phyloP scores from a whole-genome alignment of 1,284 basidiomycete species.

The Pseudozyma tsukubaensis region DNA sequence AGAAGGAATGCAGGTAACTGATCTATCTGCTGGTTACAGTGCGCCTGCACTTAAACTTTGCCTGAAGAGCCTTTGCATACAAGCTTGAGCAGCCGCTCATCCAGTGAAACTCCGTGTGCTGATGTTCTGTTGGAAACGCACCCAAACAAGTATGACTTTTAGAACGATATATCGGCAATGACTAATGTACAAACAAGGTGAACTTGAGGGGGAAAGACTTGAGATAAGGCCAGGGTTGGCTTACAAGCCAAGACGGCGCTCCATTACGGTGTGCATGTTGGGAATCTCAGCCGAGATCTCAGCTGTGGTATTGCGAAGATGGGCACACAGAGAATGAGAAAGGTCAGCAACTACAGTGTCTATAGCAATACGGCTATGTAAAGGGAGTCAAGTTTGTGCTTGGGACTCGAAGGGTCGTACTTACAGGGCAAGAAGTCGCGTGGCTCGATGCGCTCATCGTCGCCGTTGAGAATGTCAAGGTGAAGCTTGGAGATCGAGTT shows the following conservation, averaged over 20 bases:
- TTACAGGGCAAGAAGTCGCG: constrained; percentile 64
- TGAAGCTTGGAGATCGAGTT: constrained; percentile 60
- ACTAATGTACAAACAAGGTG: constrained; percentile 29
- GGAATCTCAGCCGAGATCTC: constrained; percentile 29
- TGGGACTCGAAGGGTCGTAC: constrained; percentile 12
- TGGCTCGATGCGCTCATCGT: constrained; percentile 64
- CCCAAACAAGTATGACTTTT: neutral
- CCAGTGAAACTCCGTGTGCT: too few species aligned
- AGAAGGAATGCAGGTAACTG: too few species aligned
- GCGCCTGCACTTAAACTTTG: too few species aligned
- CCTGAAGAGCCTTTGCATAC: neutral
- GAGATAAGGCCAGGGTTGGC: neutral
- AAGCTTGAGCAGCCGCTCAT: neutral
- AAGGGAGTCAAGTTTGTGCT: neutral
- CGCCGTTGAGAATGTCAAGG: constrained; percentile 65
- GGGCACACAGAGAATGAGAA: neutral
- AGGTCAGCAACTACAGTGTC: constrained; percentile 1
- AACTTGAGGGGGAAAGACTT: neutral
- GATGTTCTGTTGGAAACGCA: neutral
- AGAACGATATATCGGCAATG: constrained; percentile 4
- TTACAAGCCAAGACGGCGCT: constrained; percentile 43
- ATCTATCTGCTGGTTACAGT: too few species aligned
- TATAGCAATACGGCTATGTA: neutral
- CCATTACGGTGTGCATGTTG: constrained; percentile 47
- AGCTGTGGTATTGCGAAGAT: constrained; percentile 10